Conservation (phyloP, 2,329 filamentous ascomycete genomes). For the Monilinia polystroma region DNA sequence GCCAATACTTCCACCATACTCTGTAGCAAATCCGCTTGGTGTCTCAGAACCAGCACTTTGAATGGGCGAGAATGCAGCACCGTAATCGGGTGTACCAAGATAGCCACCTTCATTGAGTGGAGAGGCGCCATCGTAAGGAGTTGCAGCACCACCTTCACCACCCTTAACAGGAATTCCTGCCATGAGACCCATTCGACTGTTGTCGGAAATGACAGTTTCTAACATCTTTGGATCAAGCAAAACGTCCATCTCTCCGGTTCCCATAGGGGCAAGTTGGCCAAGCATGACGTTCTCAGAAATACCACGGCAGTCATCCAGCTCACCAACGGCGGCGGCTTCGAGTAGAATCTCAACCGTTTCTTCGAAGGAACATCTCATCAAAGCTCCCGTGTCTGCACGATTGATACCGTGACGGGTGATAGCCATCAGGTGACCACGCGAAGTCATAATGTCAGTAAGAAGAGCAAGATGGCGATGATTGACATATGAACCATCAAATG, state of each 20-base stretch:
- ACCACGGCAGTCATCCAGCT: slow-evolving; percentile 95
- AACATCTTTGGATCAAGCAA: slow-evolving; percentile 93
- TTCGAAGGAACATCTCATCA: slow-evolving; percentile 99
- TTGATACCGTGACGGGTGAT: slow-evolving; percentile 99
- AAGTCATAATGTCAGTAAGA: slow-evolving; percentile 96
- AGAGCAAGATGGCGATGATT: slow-evolving; percentile 97
- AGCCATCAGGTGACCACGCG: slow-evolving; percentile 88
- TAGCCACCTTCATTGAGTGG: slow-evolving; percentile 73
- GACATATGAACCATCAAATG: slow-evolving; percentile 98
- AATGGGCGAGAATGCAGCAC: slow-evolving; percentile 73
- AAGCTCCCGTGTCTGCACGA: slow-evolving; percentile 90
- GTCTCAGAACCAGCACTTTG: slow-evolving; percentile 71
- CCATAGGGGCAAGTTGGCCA: slow-evolving; percentile 94
- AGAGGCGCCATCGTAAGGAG: slow-evolving; percentile 88
- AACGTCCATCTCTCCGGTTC: slow-evolving; percentile 93
- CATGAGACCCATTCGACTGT: slow-evolving; percentile 80
- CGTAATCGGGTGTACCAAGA: slow-evolving; percentile 57
- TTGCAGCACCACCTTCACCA: slow-evolving; percentile 79
- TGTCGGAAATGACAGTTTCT: slow-evolving; percentile 90
- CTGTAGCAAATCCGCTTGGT: slow-evolving; percentile 62
- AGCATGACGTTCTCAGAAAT: slow-evolving; percentile 99
- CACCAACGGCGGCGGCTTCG: slow-evolving; percentile 89
- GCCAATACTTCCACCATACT: slow-evolving; percentile 50
- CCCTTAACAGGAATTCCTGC: slow-evolving; percentile 75
- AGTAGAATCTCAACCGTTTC: slow-evolving; percentile 98